Evolutionary conservation across 768 basidiomycete species (phyloP).

Genomic region (Macrolepiota albuminosa): DNA sequence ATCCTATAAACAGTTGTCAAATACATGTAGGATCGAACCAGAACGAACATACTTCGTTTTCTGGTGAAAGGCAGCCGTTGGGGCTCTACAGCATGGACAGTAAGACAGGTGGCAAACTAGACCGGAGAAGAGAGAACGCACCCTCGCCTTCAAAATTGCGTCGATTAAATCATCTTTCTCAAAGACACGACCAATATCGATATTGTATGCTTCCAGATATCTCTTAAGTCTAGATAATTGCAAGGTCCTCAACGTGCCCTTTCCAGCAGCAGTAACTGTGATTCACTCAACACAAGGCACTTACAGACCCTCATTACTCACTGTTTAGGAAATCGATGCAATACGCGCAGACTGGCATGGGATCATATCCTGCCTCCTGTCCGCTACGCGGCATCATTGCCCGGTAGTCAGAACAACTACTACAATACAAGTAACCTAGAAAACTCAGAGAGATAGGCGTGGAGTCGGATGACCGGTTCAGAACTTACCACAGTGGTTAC

Average conservation of each 20-base stretch:
- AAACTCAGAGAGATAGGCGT: slow-evolving; percentile 4
- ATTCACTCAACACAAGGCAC: slow-evolving; percentile 1
- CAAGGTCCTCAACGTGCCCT: slow-evolving; percentile 47
- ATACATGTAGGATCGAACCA: background rate
- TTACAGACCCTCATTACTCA: slow-evolving; percentile 27
- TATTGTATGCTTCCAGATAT: slow-evolving; percentile 68
- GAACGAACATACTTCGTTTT: slow-evolving; percentile 47
- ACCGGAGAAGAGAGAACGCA: slow-evolving; percentile 28
- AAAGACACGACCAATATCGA: slow-evolving; percentile 53
- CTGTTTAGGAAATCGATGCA: slow-evolving; percentile 70
- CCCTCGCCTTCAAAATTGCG: slow-evolving; percentile 48
- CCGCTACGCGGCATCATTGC: slow-evolving; percentile 69
- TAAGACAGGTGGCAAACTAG: background rate
- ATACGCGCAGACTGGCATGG: slow-evolving; percentile 61
- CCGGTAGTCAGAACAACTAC: slow-evolving; percentile 69
- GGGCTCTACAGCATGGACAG: slow-evolving; percentile 32
- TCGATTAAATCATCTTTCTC: slow-evolving; percentile 82
- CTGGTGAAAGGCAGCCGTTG: slow-evolving; percentile 57
- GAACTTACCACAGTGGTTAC: slow-evolving; percentile 70
- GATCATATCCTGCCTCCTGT: slow-evolving; percentile 54
- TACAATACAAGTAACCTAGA: slow-evolving; percentile 68
- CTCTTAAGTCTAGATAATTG: slow-evolving; percentile 61
- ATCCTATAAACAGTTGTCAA: slow-evolving; percentile 27
- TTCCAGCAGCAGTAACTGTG: slow-evolving; percentile 67
- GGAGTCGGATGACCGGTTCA: background rate